Conservation (phyloP, 192 early-diverging fungal species). For the Rhizoclosmatium sp. region DNA sequence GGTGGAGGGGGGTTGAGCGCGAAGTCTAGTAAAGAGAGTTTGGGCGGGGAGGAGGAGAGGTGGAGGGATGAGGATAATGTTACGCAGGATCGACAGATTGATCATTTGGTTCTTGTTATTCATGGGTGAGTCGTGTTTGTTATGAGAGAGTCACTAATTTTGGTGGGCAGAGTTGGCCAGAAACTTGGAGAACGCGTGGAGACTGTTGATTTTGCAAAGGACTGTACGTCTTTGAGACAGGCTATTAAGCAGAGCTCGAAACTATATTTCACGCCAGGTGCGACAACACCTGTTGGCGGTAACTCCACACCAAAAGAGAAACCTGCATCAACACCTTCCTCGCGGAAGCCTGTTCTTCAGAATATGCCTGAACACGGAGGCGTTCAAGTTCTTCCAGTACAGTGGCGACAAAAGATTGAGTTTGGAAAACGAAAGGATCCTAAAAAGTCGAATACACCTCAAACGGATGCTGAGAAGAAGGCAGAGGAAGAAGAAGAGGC, state of each 20-base stretch:
- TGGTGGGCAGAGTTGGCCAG: constrained; percentile 71
- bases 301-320: constrained; percentile 29
- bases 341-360: constrained; percentile 34
- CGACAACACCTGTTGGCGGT: constrained; percentile 20
- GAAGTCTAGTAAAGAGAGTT: constrained; percentile 59
- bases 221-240: constrained; percentile 73
- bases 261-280: constrained; percentile 44
- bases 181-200: constrained; percentile 78
- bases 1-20: constrained; percentile 4
- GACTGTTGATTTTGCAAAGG: constrained; percentile 71
- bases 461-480: constrained; percentile 25
- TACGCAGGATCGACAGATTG: constrained; percentile 65
- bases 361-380: constrained; percentile 54
- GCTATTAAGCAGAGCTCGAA: constrained; percentile 65
- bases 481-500: constrained; percentile 63
- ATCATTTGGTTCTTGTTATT: constrained; percentile 83
- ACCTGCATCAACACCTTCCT: constrained; percentile 20
- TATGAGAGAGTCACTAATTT: neutral
- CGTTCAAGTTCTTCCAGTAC: constrained; percentile 82
- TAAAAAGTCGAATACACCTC: neutral
- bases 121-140: constrained; percentile 63
- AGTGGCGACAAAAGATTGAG: constrained; percentile 82
- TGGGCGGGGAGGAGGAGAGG: constrained; percentile 62
- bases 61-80: constrained; percentile 59
- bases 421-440: constrained; percentile 68